These are phyloP conservation scores for Piloderma croceum DNA, from an alignment of 768 basidiomycete species.

Conservation along the genomic window DNA sequence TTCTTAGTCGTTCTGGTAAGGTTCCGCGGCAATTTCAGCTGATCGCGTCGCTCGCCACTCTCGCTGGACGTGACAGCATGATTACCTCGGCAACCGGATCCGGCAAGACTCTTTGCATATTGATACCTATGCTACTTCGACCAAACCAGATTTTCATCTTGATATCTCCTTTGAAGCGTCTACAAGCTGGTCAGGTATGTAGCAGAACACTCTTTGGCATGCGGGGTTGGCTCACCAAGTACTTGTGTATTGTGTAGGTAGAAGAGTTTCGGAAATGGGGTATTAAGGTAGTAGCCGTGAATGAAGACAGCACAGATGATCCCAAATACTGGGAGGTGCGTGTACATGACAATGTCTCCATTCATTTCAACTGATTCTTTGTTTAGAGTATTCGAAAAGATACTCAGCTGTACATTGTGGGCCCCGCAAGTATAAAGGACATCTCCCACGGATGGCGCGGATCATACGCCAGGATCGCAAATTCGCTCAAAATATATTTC, in stretches of 20 bases:
- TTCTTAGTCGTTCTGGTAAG: not conserved
- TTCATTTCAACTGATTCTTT: no score
- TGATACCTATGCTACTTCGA: slow-evolving; percentile 12
- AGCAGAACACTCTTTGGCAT: not conserved
- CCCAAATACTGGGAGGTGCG: slow-evolving; percentile 14
- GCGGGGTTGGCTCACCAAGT: not conserved
- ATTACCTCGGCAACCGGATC: slow-evolving; percentile 22
- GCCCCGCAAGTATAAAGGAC: no score
- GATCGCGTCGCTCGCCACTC: slow-evolving; percentile 7
- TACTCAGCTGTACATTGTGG: no score
- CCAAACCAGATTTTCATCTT: slow-evolving; percentile 12
- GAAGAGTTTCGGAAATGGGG: slow-evolving; percentile 13
- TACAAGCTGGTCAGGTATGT: slow-evolving; percentile 9
- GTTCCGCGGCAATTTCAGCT: slow-evolving; percentile 16
- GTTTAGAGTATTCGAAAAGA: no score
- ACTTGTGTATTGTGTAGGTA: slow-evolving; percentile 7
- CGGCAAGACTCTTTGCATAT: slow-evolving; percentile 23
- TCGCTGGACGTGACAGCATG: slow-evolving; percentile 13
- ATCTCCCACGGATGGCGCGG: slow-evolving; percentile 3
- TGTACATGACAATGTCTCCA: no score
- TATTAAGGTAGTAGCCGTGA: slow-evolving; percentile 18
- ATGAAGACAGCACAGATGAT: slow-evolving; percentile 16
- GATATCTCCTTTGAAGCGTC: slow-evolving; percentile 15
- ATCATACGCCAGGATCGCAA: no score
- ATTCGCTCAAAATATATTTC: no score